Evolutionary conservation across 2,329 filamentous ascomycete species (phyloP), one percentile per base, ranked within the genome.

Genomic region (Coniochaeta prunicola): DNA sequence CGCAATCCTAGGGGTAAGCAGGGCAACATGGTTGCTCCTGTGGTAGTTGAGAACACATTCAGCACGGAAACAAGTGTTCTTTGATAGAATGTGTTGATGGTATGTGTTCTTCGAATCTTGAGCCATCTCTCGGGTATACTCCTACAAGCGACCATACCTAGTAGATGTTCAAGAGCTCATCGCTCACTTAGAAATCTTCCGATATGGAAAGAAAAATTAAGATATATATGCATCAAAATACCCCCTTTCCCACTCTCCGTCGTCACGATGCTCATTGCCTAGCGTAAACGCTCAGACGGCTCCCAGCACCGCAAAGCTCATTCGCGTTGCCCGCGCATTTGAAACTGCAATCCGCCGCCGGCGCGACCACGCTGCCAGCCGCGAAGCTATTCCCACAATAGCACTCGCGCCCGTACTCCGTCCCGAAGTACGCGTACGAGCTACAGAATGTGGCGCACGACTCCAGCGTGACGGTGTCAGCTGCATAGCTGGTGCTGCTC

Each of bases 391-490:
- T 69, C 7, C 73, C 75, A 57, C 74, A 77, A 58, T 73, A 76
- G 64, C 66, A 57, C 38, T 82, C 79, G 30, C 76, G 71, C 10
- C 78, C 55, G 62, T 73, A 76, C 64, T 76, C 72, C 13, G 73
- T 71, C 17, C 75, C 74, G 57, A 77, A 77, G 65, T 74, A 77
- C 56, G 68, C 70, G 64, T 69, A 77, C 6, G 34, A 19, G 34
- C 24, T 62, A 64, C 79, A 82, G 67, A 75, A 77, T 1, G 62
- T 61, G 69, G 74, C 72, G 66, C 79, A 82, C 40, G 68, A 71
- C 59, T 80, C 77, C 10, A 80, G 67, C 2, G 79, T 81, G 78
- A 81, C 81, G 24, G 69, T 69, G 38, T 80, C 76, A 60, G 78
- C 76, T 21, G 74, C 76, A 56, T 74, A 77, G 5, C 68, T 63